phyloP scores from a whole-genome alignment of 2,329 filamentous ascomycete genomes.

The Neopestalotiopsis sp. region DNA sequence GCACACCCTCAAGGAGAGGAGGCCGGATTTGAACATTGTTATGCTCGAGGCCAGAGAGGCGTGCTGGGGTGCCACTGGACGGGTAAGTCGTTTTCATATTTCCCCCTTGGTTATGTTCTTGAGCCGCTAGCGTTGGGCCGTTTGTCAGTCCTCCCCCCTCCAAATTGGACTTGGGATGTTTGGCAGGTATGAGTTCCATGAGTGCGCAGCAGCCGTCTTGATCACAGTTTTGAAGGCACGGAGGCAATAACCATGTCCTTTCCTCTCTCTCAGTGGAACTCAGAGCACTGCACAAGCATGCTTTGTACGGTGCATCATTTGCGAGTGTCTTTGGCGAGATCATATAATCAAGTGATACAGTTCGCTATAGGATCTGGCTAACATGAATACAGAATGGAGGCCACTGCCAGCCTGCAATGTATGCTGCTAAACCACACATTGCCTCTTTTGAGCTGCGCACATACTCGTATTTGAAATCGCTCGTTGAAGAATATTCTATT shows the following conservation, averaged over 20 bases:
- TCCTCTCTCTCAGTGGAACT: too few species aligned
- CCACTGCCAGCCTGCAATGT: constrained; percentile 78
- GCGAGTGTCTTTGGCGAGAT: not conserved
- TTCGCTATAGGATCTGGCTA: constrained; percentile 15
- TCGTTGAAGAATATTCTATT: constrained; percentile 63
- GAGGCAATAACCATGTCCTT: too few species aligned
- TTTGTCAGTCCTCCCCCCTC: too few species aligned
- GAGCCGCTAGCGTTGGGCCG: too few species aligned
- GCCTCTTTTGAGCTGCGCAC: constrained; percentile 76
- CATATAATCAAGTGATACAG: not conserved
- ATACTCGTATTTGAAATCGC: constrained; percentile 62
- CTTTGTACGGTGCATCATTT: too few species aligned
- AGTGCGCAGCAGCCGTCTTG: too few species aligned
- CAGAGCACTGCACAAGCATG: too few species aligned
- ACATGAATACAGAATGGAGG: constrained; percentile 61
- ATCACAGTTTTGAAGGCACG: too few species aligned
- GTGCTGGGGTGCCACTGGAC: constrained; percentile 83
- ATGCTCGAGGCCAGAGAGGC: constrained; percentile 81
- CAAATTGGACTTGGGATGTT: too few species aligned
- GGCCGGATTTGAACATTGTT: constrained; percentile 60
- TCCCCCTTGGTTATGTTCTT: not conserved
- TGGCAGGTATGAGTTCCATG: too few species aligned
- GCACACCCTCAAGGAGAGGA: constrained; percentile 59
- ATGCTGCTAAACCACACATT: constrained; percentile 63
- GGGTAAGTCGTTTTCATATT: constrained; percentile 55